Conservation (phyloP, 2,329 filamentous ascomycete species). For the Colletotrichum shisoi region DNA sequence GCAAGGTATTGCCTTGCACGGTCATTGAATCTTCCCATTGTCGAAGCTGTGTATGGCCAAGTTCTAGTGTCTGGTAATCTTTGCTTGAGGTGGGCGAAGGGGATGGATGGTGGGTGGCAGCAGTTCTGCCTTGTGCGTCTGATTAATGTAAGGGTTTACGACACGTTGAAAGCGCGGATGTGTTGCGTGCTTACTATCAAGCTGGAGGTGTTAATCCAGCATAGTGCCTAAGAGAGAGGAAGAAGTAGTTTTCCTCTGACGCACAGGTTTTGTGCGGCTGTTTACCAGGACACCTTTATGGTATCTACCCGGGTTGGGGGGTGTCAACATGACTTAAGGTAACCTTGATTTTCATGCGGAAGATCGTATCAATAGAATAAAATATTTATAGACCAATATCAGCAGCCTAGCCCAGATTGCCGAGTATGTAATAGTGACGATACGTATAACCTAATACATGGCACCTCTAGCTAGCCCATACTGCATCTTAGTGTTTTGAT, state of each 20-base stretch:
- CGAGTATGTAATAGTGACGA: too few relatives aligned
- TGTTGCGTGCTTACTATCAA: slow-evolving; percentile 20
- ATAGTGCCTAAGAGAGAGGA: neutral
- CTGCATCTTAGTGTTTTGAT: neutral
- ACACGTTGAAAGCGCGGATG: neutral
- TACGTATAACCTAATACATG: neutral
- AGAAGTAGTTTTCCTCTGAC: neutral
- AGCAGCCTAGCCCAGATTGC: too few relatives aligned
- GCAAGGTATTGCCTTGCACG: slow-evolving; percentile 4
- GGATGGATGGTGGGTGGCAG: slow-evolving; percentile 9
- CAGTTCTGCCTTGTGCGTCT: slow-evolving; percentile 11
- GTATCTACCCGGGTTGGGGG: neutral
- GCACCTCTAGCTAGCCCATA: neutral
- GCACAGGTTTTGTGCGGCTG: neutral
- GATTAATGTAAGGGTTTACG: neutral
- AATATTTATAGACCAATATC: too few relatives aligned
- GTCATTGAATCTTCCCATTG: slow-evolving; percentile 20
- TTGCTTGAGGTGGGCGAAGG: neutral
- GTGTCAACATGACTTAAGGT: too few relatives aligned
- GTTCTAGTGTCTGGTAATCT: slow-evolving; percentile 1
- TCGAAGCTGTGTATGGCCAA: slow-evolving; percentile 2
- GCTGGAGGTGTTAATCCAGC: neutral
- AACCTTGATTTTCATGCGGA: too few relatives aligned
- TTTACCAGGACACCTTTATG: neutral
- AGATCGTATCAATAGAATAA: too few relatives aligned